Evolutionary conservation across 805 yeast species (phyloP), one percentile per base, ranked within the genome.

Genomic region (Zygotorulaspora chibaensis): DNA sequence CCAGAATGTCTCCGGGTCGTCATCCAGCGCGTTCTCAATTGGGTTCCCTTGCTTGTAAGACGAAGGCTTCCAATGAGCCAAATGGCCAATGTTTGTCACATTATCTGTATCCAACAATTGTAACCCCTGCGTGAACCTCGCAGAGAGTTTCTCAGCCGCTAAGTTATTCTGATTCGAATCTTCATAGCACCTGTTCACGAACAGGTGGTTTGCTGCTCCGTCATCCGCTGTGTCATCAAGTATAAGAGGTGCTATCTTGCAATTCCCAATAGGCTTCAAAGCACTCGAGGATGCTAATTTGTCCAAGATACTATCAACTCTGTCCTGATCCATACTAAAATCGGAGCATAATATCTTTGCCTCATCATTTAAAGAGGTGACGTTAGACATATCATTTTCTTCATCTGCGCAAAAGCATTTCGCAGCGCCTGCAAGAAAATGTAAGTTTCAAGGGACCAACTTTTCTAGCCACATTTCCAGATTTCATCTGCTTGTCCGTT

Each of bases 11-110:
- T 75, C 72, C 0, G 91, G 85, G 3, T 81, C 73, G 55, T 84
- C 89, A 42, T 86, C 87, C 26, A 93, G 69, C 6, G 91, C 70
- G 55, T 83, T 83, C n/a, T 68, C 68, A 16, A 87, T 73, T 0
- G 93, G 93, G 55, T 72, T 81, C 0, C 88, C 93, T 8, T 75
- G 75, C 56, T 90, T 91, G 57, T 45, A 68, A 0, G 96, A 84
- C 1, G 96, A 85, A 0, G 87, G 80, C 30, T 80, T 75, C 96
- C 97, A 93, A 18, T 82, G 74, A 0, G 95, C 98, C 15, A 84
- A 69, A 13, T 82, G 79, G 1, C 96, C 87, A 8, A 91, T 74
- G 59, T 93, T 96, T 0, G 79, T 70, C 13, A 87, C 62, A 10
- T 85, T 87, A 26, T 51, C 59, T 4, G 43, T 41, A 9, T 58